A percentile compares a stretch with the other conserved stretches of the same genome.
Conservation (phyloP, 495 filamentous ascomycete genomes). For the Podospora appendiculata region DNA sequence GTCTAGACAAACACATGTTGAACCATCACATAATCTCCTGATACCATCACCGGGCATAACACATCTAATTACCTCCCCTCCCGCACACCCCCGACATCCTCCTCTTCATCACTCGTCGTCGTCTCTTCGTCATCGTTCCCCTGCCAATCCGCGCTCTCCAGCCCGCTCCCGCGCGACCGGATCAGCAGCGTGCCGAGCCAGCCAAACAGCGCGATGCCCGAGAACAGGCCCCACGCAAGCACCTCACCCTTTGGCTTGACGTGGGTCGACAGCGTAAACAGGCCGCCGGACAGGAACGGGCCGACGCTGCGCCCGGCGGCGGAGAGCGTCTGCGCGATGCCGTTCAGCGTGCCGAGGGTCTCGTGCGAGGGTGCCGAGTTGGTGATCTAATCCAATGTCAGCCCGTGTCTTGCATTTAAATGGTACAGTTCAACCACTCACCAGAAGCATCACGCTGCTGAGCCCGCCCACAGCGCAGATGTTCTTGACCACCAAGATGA, state of each 20-base stretch:
- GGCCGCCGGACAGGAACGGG: conserved; percentile 75
- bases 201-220: conserved; percentile 65
- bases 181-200: conserved; percentile 72
- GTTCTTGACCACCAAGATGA: conserved; percentile 78
- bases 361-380: conserved; percentile 84
- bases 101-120: conserved; percentile 7
- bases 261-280: conserved; percentile 67
- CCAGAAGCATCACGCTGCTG: conserved; percentile 80
- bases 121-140: conserved; percentile 20
- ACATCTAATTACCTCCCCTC: too few species aligned
- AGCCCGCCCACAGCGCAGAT: conserved; percentile 81
- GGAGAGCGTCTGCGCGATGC: conserved; percentile 87
- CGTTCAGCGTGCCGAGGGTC: conserved; percentile 84
- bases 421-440: conserved; percentile 31
- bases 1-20: neutral
- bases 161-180: conserved; percentile 41
- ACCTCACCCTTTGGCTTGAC: conserved; percentile 76
- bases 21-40: neutral
- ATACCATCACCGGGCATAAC: neutral
- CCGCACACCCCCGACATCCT: too few species aligned
- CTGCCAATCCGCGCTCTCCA: conserved; percentile 42
- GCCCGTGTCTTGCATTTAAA: neutral
- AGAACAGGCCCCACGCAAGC: conserved; percentile 77
- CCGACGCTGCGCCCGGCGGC: conserved; percentile 85
- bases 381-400: conserved; percentile 56